Conservation (phyloP, 78 protist species). For the Pigoraptor vietnamica region DNA sequence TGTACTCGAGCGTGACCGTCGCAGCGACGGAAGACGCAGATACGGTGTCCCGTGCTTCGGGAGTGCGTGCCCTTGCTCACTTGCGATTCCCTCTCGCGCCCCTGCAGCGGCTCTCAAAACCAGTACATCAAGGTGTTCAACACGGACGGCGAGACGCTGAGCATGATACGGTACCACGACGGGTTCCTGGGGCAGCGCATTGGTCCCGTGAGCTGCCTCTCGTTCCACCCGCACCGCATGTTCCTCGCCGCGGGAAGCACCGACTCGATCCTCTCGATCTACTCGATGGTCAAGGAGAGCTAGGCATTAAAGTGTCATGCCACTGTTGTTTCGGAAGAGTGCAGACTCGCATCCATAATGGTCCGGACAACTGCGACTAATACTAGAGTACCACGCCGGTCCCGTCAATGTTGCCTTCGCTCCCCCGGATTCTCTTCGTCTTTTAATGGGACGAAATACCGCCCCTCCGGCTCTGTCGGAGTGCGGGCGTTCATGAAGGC, state of each 20-base stretch:
- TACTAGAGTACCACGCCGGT: no score
- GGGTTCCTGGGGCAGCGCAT: conserved; percentile 87
- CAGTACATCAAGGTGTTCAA: conserved; percentile 45
- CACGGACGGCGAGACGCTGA: conserved; percentile 55
- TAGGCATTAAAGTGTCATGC: no score
- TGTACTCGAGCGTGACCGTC: no score
- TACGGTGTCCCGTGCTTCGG: background rate
- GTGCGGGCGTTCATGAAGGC: no score
- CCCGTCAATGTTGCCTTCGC: no score
- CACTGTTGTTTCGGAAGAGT: no score
- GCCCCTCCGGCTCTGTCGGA: no score
- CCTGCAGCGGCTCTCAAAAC: conserved; percentile 19
- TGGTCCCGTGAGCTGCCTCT: conserved; percentile 78
- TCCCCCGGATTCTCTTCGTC: no score
- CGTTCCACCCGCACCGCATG: conserved; percentile 76
- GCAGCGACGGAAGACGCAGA: no score
- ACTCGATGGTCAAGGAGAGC: conserved; percentile 9
- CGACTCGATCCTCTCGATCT: conserved; percentile 69
- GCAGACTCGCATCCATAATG: no score
- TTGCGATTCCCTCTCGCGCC: background rate
- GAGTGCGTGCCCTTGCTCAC: background rate
- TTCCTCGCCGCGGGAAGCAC: conserved; percentile 74
- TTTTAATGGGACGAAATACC: no score
- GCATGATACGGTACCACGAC: conserved; percentile 71
- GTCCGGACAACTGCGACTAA: no score